Conservation (phyloP, 768 basidiomycete species). For the Pisolithus sp. region DNA sequence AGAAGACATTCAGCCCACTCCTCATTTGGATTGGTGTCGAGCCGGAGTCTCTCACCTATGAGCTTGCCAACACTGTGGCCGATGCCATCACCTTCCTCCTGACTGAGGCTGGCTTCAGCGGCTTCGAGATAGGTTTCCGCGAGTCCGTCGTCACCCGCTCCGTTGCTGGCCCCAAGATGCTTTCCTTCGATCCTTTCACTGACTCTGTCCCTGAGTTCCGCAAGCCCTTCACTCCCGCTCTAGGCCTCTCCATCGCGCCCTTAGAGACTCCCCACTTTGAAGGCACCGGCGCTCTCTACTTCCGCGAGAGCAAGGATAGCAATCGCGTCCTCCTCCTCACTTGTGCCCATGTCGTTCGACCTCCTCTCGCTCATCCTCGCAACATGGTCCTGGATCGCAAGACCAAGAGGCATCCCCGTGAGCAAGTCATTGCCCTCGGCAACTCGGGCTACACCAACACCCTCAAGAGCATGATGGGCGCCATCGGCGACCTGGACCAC, state of each 20-base stretch:
- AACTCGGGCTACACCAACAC: no score
- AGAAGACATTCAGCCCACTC: slow-evolving; percentile 11
- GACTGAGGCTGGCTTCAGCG: slow-evolving; percentile 5
- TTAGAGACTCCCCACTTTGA: slow-evolving; percentile 25
- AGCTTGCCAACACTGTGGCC: slow-evolving; percentile 1
- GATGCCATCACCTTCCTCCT: not conserved
- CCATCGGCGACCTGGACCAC: no score
- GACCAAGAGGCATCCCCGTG: slow-evolving; percentile 17
- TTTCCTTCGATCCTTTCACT: not conserved
- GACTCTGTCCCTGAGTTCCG: not conserved
- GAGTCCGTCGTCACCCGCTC: not conserved
- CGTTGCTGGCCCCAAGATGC: not conserved
- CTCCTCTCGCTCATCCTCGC: not conserved
- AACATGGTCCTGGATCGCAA: slow-evolving; percentile 13
- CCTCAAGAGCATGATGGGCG: no score
- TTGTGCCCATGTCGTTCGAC: slow-evolving; percentile 30
- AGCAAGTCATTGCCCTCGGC: not conserved
- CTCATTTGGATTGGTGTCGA: slow-evolving; percentile 21
- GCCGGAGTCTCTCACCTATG: slow-evolving; percentile 18
- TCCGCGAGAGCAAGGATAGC: not conserved
- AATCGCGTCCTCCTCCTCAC: slow-evolving; percentile 26
- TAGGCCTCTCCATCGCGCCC: slow-evolving; percentile 32
- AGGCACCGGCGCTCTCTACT: slow-evolving; percentile 33
- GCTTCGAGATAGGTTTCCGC: slow-evolving; percentile 21
- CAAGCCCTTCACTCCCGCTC: slow-evolving; percentile 14